Evolutionary conservation across 306 rosid genomes (phyloP).

Genomic region (Dalbergia cultrata): DNA sequence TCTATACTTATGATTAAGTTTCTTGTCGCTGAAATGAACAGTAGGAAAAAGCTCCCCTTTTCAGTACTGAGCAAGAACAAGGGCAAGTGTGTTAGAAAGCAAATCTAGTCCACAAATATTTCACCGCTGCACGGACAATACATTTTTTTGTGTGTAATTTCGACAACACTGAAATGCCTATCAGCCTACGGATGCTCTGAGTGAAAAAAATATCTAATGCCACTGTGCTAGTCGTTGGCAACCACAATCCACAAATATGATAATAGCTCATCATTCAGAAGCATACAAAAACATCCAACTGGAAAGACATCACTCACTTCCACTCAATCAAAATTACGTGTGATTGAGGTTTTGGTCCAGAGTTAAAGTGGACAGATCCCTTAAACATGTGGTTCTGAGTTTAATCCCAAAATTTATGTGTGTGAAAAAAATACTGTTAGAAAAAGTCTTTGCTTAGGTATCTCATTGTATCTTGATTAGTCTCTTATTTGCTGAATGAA

Average conservation of each 20-base stretch:
- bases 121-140: not conserved
- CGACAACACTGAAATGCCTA: too few relatives aligned
- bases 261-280: slow-evolving; percentile 35
- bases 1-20: too few relatives aligned
- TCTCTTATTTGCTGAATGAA: too few relatives aligned
- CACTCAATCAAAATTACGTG: slow-evolving; percentile 53
- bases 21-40: too few relatives aligned
- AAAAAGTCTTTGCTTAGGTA: too few relatives aligned
- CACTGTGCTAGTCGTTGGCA: slow-evolving; percentile 8
- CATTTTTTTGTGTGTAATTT: too few relatives aligned
- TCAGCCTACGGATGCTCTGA: too few relatives aligned
- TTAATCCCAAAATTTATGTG: too few relatives aligned
- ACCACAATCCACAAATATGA: slow-evolving; percentile 19
- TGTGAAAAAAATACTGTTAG: too few relatives aligned
- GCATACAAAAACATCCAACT: slow-evolving; percentile 60
- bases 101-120: not conserved
- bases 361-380: too few relatives aligned
- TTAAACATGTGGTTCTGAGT: too few relatives aligned
- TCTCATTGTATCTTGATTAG: too few relatives aligned
- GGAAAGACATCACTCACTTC: slow-evolving; percentile 54
- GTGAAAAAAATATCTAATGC: slow-evolving; percentile 13
- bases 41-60: slow-evolving; percentile 26
- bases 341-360: not conserved
- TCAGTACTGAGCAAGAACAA: not conserved
- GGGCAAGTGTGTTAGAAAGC: not conserved